Evolutionary conservation across 148 eudicot genomes (phyloP), one percentile per base, ranked within the genome.

Genomic region (Camellia sinensis): DNA sequence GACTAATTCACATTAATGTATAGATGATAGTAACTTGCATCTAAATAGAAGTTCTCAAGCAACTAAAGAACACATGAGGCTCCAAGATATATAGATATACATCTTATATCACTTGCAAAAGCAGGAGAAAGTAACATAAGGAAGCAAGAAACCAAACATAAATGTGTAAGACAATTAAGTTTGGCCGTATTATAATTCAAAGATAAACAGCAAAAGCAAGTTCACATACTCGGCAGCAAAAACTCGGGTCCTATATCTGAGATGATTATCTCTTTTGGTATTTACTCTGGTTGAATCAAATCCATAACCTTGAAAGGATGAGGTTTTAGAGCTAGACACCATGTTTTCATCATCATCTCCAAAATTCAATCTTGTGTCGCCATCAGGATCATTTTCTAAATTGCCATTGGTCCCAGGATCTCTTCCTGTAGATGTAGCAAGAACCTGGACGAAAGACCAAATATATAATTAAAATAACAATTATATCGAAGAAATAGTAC

Each of bases 221-320:
- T 48, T 59, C 61, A 87, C 97, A 74, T 92, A 96, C 99, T 93
- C 99, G 13, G 99, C 98, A 75, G 98, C 99, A 86, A 96, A 96
- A 73, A 91, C 92, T 77, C 93, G 89, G 50, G 99, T 96, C 84
- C 95, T 90, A 81, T 92, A 92, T 92, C 99, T 86, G 82, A 93
- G 98, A 86, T 86, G 91, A 89, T 89, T 90, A 57, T 93, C 94
- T 75, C 94, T 91, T 84, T 85, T 79, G 79, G 82, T 69, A 79
- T 80, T 85, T 41, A 84, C 80, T 71, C 84, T 78, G 19, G 93
- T 84, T 80, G 88, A 73, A 82, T 89, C 91, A 80, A 74, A 81
- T 45, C 75, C 78, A 74, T 80, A 82, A 79, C 74, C 87, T 71
- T 89, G 86, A 75, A 79, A 73, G 43, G 86, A 80, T 65, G 83